Percentiles rank a stretch among this genome's conserved stretches.
Conservation (phyloP, 2,329 filamentous ascomycete genomes). For the Arthrobotrys conoides region DNA sequence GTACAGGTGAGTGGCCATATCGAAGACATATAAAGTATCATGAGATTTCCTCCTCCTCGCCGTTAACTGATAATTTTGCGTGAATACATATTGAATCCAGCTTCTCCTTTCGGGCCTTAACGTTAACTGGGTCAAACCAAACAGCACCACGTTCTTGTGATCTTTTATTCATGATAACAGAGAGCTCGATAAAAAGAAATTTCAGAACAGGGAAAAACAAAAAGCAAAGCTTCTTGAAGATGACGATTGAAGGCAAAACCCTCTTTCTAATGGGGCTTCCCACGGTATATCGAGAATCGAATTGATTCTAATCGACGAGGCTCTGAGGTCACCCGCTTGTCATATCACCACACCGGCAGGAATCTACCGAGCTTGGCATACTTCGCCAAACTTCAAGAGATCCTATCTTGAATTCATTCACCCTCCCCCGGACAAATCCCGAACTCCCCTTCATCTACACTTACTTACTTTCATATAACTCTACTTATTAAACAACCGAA, state of each 20-base stretch:
- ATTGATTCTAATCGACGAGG: background rate
- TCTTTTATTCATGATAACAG: background rate
- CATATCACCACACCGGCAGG: slow-evolving; percentile 39
- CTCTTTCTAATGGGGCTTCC: slow-evolving; percentile 1
- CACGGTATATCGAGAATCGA: slow-evolving; percentile 3
- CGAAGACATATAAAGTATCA: slow-evolving; percentile 5
- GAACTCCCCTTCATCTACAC: too few species aligned
- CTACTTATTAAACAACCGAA: slow-evolving; percentile 5
- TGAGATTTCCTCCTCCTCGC: slow-evolving; percentile 22
- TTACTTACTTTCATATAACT: too few species aligned
- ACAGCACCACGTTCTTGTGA: slow-evolving; percentile 4
- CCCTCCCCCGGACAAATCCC: slow-evolving; percentile 23
- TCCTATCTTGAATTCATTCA: background rate
- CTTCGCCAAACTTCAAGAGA: slow-evolving; percentile 12
- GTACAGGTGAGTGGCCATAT: too few species aligned
- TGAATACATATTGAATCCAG: slow-evolving; percentile 8
- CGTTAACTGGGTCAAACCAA: background rate
- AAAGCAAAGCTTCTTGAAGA: background rate
- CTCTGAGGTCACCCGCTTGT: slow-evolving; percentile 58
- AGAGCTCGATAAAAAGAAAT: background rate
- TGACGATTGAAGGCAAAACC: slow-evolving; percentile 29
- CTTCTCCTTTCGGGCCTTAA: slow-evolving; percentile 3
- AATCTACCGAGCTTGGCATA: slow-evolving; percentile 47
- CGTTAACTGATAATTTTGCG: background rate
- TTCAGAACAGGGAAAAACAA: background rate